These are phyloP conservation scores for Mucor plumbeus DNA, from an alignment of 371 early-diverging fungal genomes.

Conservation along the genomic window DNA sequence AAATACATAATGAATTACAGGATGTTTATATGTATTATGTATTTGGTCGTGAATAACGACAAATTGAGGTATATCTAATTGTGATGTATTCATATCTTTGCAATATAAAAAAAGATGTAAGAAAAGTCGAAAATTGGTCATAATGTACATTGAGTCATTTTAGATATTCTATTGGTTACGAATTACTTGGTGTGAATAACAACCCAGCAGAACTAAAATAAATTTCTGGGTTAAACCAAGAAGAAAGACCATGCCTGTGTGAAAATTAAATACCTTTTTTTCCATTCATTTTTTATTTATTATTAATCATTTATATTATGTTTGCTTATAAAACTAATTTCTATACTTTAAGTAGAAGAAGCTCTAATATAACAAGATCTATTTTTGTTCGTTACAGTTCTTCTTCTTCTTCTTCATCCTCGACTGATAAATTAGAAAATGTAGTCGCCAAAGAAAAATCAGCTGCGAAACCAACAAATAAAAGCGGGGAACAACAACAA, in stretches of 20 bases:
- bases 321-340: slow-evolving; percentile 16
- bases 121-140: slow-evolving; percentile 2
- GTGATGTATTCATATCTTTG: slow-evolving; percentile 19
- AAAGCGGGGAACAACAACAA: slow-evolving; percentile 9
- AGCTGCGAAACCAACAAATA: neutral
- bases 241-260: slow-evolving; percentile 6
- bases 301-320: slow-evolving; percentile 13
- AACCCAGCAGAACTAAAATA: slow-evolving; percentile 11
- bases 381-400: slow-evolving; percentile 18
- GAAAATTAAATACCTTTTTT: slow-evolving; percentile 4
- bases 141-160: neutral
- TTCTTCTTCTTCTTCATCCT: slow-evolving; percentile 28
- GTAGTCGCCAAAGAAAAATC: neutral
- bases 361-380: neutral
- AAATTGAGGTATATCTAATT: slow-evolving; percentile 52
- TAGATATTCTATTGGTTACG: slow-evolving; percentile 2
- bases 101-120: neutral
- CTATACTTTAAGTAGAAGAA: neutral
- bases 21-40: slow-evolving; percentile 55
- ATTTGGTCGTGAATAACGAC: slow-evolving; percentile 58
- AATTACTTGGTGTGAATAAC: slow-evolving; percentile 4
- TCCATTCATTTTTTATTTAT: neutral
- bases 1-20: slow-evolving; percentile 61
- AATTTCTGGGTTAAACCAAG: neutral
- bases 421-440: slow-evolving; percentile 14